Evolutionary conservation across 208 protist species (phyloP).

Genomic region (Trypanosoma theileri): DNA sequence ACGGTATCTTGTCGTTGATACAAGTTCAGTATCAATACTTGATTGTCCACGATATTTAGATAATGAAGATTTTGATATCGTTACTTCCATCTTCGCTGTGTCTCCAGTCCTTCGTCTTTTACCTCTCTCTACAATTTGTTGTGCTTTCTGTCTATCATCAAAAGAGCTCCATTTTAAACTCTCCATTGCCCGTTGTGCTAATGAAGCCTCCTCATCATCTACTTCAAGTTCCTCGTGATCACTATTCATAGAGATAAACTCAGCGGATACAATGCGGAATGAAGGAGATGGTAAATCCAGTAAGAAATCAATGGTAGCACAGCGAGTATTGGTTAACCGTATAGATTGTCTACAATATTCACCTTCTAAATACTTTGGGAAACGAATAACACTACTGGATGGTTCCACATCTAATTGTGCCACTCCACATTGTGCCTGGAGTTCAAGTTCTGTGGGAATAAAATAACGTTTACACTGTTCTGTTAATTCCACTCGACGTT

Average conservation of each 20-base stretch:
- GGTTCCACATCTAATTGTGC: conserved; percentile 75
- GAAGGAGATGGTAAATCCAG: conserved; percentile 35
- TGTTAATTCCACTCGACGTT: conserved; percentile 46
- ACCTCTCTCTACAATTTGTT: conserved; percentile 19
- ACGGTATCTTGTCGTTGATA: conserved; percentile 35
- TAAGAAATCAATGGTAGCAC: conserved; percentile 66
- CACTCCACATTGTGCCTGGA: conserved; percentile 73
- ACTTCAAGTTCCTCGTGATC: conserved; percentile 38
- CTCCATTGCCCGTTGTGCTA: conserved; percentile 6
- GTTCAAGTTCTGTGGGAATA: conserved; percentile 72
- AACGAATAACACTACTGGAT: conserved; percentile 47
- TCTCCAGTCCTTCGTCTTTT: neutral
- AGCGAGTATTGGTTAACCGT: conserved; percentile 77
- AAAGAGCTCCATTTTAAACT: conserved; percentile 33
- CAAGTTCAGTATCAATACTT: conserved; percentile 11
- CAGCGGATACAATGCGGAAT: conserved; percentile 28
- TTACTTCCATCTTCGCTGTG: neutral
- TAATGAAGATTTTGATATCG: neutral
- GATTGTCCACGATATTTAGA: neutral
- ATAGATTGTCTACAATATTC: conserved; percentile 55
- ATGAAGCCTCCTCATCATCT: conserved; percentile 39
- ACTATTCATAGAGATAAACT: conserved; percentile 36
- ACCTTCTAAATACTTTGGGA: conserved; percentile 37
- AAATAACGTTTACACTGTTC: conserved; percentile 63
- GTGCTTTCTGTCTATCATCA: conserved; percentile 26